Base-by-base conservation (phyloP, 768 basidiomycete genomes). In the Psilocybe tampanensis region DNA sequence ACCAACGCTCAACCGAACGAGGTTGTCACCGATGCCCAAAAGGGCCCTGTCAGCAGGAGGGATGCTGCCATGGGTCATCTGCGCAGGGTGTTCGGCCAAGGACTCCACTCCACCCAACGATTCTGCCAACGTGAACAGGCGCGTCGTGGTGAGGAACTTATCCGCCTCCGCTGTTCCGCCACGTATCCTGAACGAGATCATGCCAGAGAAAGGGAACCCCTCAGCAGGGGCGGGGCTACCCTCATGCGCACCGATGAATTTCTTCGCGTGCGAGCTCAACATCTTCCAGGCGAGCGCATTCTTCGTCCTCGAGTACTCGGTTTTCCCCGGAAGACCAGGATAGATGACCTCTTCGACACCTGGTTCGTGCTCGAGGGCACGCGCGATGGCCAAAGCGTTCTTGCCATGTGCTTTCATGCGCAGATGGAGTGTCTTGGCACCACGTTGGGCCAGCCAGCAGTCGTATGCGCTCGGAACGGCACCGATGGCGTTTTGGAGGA, bases 31-130 rank as follows among this genome's bases (percentile, higher is more conserved):
- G 59, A 98, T 93, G 1, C 95, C 95, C 24, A 94, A 74, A 13
- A 73, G 49, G 24, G 76, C 82, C 11, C 93, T 76, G 70, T 92
- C 89, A 1, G 71, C 84, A 22, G 80, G 79, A 0, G 92, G 88
- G 47, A 93, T 85, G 48, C 83, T 83, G 1, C 84, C 87, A 69
- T 97, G 95, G 8, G 94, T 96, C 95, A 97, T 97, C 72, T 78
- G 76, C 43, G 87, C 85, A 0, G 95, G 95, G 44, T 90, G 80
- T 70, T 98, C 95, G 0, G 91, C 90, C 32, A 98, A 73, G 69
- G 86, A 89, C 80, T 98, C 96, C 5, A 97, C 92, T 0, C 95
- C 96, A 1, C 96, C 96, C 4, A 98, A 73, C 22, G 85, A 87
- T 80, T 95, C 95, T 0, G 95, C 95, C 12, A 98, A 78, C 22